Evolutionary conservation across 2,329 filamentous ascomycete species (phyloP).

Genomic region (Penicillium aurantiogriseum): DNA sequence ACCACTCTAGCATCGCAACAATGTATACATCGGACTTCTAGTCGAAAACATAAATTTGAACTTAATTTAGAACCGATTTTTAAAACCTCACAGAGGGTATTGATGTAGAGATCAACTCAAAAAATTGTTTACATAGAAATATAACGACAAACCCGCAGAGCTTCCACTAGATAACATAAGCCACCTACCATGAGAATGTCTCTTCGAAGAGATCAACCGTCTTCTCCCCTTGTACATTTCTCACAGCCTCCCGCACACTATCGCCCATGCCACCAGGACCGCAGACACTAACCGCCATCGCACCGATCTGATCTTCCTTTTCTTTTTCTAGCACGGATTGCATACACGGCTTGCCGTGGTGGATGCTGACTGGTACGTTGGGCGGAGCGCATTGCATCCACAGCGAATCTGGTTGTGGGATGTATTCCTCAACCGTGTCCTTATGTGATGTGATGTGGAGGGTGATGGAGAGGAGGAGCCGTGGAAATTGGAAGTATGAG

Average conservation of each 20-base stretch:
- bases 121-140: neutral
- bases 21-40: neutral
- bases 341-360: slow-evolving; percentile 30
- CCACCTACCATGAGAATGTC: slow-evolving; percentile 36
- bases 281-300: slow-evolving; percentile 40
- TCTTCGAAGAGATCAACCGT: slow-evolving; percentile 39
- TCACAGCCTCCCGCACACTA: slow-evolving; percentile 36
- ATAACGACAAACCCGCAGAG: neutral
- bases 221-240: slow-evolving; percentile 28
- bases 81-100: slow-evolving; percentile 2
- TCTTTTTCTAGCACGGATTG: slow-evolving; percentile 25
- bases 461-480: slow-evolving; percentile 29
- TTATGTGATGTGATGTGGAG: slow-evolving; percentile 30
- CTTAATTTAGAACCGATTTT: neutral
- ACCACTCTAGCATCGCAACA: neutral
- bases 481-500: slow-evolving; percentile 27
- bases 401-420: slow-evolving; percentile 21
- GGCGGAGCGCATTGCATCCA: slow-evolving; percentile 29
- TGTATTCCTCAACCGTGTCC: slow-evolving; percentile 26
- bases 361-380: slow-evolving; percentile 26
- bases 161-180: neutral
- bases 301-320: slow-evolving; percentile 31
- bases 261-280: slow-evolving; percentile 39
- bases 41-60: neutral
- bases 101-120: neutral